Evolutionary conservation across 2,329 filamentous ascomycete species (phyloP), one percentile per base, ranked within the genome.

Genomic region (Calonectria multiphialidica): DNA sequence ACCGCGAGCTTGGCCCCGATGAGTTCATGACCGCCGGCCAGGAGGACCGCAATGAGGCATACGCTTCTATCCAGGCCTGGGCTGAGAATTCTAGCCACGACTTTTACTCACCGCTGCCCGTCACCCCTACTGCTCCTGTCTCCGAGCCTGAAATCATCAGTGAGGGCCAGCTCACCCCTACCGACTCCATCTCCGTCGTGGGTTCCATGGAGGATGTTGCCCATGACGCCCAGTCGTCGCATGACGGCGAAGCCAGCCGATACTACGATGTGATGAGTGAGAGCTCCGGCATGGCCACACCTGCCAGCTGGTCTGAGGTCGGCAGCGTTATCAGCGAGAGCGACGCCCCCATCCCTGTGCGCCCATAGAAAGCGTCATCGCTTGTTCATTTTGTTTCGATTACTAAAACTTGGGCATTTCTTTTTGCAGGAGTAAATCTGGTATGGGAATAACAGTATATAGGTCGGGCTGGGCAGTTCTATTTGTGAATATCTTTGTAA

Each of bases 61-160:
- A 88, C 78, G 88, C 88, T 55, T 91, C 90, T 1, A 92, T 93
- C 75, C 90, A 93, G 78, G 91, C 91, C 0, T 93, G 91, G 91
- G 90, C 91, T 1, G 87, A 91, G 75, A 83, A 86, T 70, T 88
- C 88, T 5, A 84, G 84, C 78, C 82, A 84, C 12, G 86, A 87
- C 77, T 92, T 92, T 77, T 92, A 92, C 84, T 92, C 90, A 7
- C 90, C 90, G 5, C 86, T 92, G 25, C 90, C 90, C 15, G 85
- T 84, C 25, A 88, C 88, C 1, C 88, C 88, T 2, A 83, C 84
- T 5, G 80, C 85, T 9, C 84, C 88, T 15, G 77, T 87, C 25
- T 90, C 89, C 6, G 90, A 89, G 81, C 85, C 85, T 21, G 88
- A 89, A 71, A 73, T 88, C 10, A 77, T 89, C 72, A 90, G 87